Conservation (phyloP, 148 eudicot species). For the Cornus kousa region DNA sequence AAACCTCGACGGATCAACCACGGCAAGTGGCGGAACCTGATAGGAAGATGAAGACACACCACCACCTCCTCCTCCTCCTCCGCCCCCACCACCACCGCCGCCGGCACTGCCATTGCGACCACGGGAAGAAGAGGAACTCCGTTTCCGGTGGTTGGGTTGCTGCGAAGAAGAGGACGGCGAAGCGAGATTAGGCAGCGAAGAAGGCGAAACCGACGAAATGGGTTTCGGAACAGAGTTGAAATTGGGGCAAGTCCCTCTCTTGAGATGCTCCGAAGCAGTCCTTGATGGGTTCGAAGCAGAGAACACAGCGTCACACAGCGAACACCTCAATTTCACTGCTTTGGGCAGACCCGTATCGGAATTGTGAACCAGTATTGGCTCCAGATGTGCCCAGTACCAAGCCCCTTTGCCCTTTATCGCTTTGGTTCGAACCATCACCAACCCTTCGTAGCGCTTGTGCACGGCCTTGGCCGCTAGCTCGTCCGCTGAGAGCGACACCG, state of each 20-base stretch:
- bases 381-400: conserved; percentile 95
- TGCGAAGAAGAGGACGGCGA: conserved; percentile 20
- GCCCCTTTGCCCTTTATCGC: conserved; percentile 94
- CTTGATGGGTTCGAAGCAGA: conserved; percentile 95
- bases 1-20: conserved; percentile 59
- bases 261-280: conserved; percentile 94
- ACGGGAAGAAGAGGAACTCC: conserved; percentile 36
- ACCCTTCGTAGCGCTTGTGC: conserved; percentile 70
- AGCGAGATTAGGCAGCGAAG: conserved; percentile 10
- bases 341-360: conserved; percentile 62
- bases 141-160: conserved; percentile 45
- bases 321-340: conserved; percentile 82
- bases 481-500: conserved; percentile 37
- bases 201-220: conserved; percentile 36
- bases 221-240: conserved; percentile 45
- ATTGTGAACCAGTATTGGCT: conserved; percentile 64
- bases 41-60: conserved; percentile 14
- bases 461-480: conserved; percentile 62
- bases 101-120: conserved; percentile 19
- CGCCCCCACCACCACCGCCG: neutral
- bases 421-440: conserved; percentile 74
- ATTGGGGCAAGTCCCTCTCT: conserved; percentile 90
- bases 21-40: conserved; percentile 45
- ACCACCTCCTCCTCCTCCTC: no score
- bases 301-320: conserved; percentile 72